Conservation (phyloP, 1,284 basidiomycete species). For the Spongispora temasekensis region DNA sequence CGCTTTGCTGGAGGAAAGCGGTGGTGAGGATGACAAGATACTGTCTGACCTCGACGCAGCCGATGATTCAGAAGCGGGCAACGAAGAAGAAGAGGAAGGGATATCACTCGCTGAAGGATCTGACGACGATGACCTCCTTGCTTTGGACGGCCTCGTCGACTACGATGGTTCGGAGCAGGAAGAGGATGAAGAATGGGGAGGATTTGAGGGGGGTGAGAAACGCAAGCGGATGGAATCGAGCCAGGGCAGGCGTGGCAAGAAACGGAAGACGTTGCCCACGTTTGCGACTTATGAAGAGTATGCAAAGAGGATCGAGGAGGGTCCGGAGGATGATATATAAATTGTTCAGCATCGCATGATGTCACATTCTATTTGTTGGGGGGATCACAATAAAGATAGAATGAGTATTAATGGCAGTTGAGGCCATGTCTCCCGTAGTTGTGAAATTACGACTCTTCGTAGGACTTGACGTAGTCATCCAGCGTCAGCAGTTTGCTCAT, state of each 20-base stretch:
- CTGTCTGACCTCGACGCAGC: slow-evolving; percentile 40
- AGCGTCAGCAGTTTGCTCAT: slow-evolving; percentile 74
- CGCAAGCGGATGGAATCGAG: slow-evolving; percentile 54
- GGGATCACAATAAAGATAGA: not conserved
- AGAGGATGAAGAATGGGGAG: slow-evolving; percentile 52
- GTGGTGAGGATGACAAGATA: slow-evolving; percentile 36
- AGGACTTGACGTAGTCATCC: slow-evolving; percentile 78
- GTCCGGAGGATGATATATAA: slow-evolving; percentile 29
- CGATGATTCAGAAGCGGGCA: slow-evolving; percentile 34
- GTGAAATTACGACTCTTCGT: slow-evolving; percentile 47
- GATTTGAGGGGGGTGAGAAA: slow-evolving; percentile 39
- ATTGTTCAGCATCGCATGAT: no score
- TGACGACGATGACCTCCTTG: slow-evolving; percentile 66
- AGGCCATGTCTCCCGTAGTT: slow-evolving; percentile 24
- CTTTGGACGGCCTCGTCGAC: slow-evolving; percentile 59
- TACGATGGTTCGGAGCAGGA: slow-evolving; percentile 55
- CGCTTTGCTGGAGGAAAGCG: slow-evolving; percentile 37
- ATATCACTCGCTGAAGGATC: slow-evolving; percentile 66
- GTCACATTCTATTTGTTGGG: no score
- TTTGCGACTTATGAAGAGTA: slow-evolving; percentile 98
- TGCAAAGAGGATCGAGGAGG: slow-evolving; percentile 86
- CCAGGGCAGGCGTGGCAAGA: slow-evolving; percentile 68
- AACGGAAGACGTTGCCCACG: slow-evolving; percentile 73
- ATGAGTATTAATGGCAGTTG: slow-evolving; percentile 32
- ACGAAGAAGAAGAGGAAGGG: slow-evolving; percentile 33